phyloP scores from a whole-genome alignment of 352 stramenopile genomes.

The Pythium phragmitis region DNA sequence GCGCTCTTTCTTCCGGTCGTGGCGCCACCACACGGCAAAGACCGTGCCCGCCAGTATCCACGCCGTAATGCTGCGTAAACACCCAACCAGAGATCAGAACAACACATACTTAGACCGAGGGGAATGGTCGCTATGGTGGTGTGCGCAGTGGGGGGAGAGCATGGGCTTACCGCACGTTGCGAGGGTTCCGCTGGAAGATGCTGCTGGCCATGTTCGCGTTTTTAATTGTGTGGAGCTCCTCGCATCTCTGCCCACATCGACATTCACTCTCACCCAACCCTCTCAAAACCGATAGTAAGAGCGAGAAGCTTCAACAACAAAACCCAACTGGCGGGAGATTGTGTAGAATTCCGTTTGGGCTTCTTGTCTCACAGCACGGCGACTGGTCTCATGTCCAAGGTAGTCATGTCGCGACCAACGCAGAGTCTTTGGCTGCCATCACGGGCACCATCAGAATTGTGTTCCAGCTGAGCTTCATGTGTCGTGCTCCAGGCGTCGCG shows the following conservation, averaged over 20 bases:
- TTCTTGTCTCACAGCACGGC: too few species aligned
- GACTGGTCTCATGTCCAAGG: too few species aligned
- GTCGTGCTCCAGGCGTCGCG: too few species aligned
- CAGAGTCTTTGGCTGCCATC: too few species aligned
- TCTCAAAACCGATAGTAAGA: slow-evolving; percentile 12
- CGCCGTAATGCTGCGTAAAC: slow-evolving; percentile 41
- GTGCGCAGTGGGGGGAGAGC: neutral
- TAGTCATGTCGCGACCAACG: too few species aligned
- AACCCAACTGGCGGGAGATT: neutral
- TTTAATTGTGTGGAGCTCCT: neutral
- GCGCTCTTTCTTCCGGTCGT: slow-evolving; percentile 56
- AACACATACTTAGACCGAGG: neutral
- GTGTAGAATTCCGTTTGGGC: neutral
- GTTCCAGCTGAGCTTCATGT: too few species aligned
- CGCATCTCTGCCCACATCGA: neutral
- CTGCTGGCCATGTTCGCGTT: slow-evolving; percentile 12
- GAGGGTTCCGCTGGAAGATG: slow-evolving; percentile 30
- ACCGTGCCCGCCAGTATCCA: slow-evolving; percentile 48
- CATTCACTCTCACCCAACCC: slow-evolving; percentile 6
- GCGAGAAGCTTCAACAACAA: slow-evolving; percentile 1
- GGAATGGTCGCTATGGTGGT: neutral
- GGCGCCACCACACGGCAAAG: slow-evolving; percentile 48
- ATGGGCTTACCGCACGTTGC: slow-evolving; percentile 25
- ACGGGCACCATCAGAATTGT: too few species aligned
- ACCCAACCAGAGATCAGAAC: neutral